phyloP scores from a whole-genome alignment of 305 asterid species.

The Fraxinus velutina region DNA sequence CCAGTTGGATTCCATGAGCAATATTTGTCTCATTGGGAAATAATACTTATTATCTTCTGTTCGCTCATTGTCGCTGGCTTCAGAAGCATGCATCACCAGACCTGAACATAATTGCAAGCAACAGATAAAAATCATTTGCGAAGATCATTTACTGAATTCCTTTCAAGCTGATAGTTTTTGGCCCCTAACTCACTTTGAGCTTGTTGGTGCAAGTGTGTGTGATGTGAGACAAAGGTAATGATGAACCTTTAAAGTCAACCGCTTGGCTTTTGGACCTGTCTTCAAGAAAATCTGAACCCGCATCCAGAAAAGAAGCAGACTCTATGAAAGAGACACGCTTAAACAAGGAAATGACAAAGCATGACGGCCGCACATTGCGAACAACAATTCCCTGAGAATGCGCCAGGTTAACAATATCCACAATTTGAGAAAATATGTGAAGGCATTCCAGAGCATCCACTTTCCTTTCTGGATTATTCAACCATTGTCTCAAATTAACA shows the following conservation, averaged over 20 bases:
- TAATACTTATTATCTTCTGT: constrained; percentile 37
- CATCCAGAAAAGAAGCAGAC: constrained; percentile 85
- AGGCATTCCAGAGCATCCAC: constrained; percentile 79
- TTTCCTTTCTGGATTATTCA: constrained; percentile 71
- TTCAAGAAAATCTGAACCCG: constrained; percentile 68
- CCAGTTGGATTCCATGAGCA: constrained; percentile 54
- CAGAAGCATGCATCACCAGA: constrained; percentile 31
- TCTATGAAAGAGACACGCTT: constrained; percentile 82
- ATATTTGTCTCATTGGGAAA: constrained; percentile 52
- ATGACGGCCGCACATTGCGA: constrained; percentile 84
- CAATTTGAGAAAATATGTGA: constrained; percentile 85
- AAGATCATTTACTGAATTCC: constrained; percentile 26
- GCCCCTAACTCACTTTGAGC: constrained; percentile 22
- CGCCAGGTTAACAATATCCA: constrained; percentile 73
- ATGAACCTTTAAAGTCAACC: constrained; percentile 45
- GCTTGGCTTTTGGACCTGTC: constrained; percentile 43
- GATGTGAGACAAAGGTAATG: constrained; percentile 31
- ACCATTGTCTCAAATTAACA: constrained; percentile 85
- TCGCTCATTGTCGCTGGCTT: constrained; percentile 25
- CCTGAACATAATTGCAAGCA: constrained; percentile 43
- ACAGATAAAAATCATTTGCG: constrained; percentile 36
- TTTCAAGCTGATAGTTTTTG: constrained; percentile 23
- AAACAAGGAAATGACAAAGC: constrained; percentile 79
- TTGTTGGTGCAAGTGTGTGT: constrained; percentile 11
- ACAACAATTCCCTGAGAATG: constrained; percentile 82